These are phyloP conservation scores for Spironucleus salmonicida DNA, from an alignment of 208 protist species.

Conservation along the genomic window DNA sequence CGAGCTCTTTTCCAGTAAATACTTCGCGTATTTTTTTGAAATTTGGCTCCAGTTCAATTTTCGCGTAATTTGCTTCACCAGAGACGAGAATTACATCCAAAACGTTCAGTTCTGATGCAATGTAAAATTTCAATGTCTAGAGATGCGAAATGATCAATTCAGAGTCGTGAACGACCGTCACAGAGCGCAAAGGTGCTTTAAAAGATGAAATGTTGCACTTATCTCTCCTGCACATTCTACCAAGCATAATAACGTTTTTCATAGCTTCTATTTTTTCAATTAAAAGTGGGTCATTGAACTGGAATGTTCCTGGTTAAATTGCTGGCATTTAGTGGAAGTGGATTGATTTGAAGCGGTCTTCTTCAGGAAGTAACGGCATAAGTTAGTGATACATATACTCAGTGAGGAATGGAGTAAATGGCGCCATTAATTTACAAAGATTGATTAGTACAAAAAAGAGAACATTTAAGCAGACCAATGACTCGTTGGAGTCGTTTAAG, in stretches of 20 bases:
- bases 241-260: slow-evolving; percentile 69
- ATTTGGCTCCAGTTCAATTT: neutral
- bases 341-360: slow-evolving; percentile 22
- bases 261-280: slow-evolving; percentile 52
- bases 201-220: slow-evolving; percentile 54
- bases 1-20: slow-evolving; percentile 1
- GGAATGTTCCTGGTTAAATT: slow-evolving; percentile 60
- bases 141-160: slow-evolving; percentile 58
- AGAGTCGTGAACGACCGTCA: slow-evolving; percentile 64
- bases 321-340: slow-evolving; percentile 71
- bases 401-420: slow-evolving; percentile 93
- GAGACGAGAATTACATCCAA: slow-evolving; percentile 59
- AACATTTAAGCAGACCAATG: slow-evolving; percentile 59
- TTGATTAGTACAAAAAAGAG: slow-evolving; percentile 74
- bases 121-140: slow-evolving; percentile 57
- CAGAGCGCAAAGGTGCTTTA: slow-evolving; percentile 65
- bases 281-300: slow-evolving; percentile 54
- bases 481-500: slow-evolving; percentile 55
- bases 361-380: slow-evolving; percentile 59
- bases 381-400: slow-evolving; percentile 92
- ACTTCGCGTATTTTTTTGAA: slow-evolving; percentile 12
- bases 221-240: slow-evolving; percentile 68
- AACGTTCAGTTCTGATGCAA: slow-evolving; percentile 70
- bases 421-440: slow-evolving; percentile 66
- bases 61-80: slow-evolving; percentile 57